Conservation (phyloP, 164 flowering plant genomes). For the Vitis rotundifolia region DNA sequence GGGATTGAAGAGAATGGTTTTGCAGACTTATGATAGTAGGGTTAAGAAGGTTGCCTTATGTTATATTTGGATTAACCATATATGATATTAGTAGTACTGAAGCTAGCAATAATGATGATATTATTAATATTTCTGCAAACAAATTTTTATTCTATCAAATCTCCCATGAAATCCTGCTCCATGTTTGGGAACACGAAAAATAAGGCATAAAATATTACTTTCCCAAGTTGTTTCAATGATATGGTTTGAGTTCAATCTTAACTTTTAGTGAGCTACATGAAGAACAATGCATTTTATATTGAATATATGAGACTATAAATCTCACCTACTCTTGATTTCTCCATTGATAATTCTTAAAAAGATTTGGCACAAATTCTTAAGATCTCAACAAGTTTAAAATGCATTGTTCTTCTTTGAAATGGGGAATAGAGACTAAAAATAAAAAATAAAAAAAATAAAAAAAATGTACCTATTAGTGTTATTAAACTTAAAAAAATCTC, state of each 20-base stretch:
- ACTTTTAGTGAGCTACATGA: background rate
- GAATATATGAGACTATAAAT: background rate
- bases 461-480: too few species aligned
- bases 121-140: background rate
- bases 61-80: too few species aligned
- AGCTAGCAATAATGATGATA: background rate
- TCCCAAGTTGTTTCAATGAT: background rate
- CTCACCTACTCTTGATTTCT: conserved; percentile 7
- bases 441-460: too few species aligned
- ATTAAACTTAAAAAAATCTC: too few species aligned
- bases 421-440: too few species aligned
- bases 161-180: conserved; percentile 3
- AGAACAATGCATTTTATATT: background rate
- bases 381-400: background rate
- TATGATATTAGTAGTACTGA: too few species aligned
- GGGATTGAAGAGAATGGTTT: too few species aligned
- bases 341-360: background rate
- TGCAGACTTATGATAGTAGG: too few species aligned
- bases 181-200: conserved; percentile 2
- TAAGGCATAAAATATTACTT: background rate
- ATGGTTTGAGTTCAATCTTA: conserved; percentile 1
- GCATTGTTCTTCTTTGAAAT: too few species aligned
- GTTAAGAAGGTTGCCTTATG: too few species aligned
- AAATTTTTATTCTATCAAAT: background rate
- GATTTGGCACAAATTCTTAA: background rate